Conservation (phyloP, 345 rosid genomes). For the Brassica incana region DNA sequence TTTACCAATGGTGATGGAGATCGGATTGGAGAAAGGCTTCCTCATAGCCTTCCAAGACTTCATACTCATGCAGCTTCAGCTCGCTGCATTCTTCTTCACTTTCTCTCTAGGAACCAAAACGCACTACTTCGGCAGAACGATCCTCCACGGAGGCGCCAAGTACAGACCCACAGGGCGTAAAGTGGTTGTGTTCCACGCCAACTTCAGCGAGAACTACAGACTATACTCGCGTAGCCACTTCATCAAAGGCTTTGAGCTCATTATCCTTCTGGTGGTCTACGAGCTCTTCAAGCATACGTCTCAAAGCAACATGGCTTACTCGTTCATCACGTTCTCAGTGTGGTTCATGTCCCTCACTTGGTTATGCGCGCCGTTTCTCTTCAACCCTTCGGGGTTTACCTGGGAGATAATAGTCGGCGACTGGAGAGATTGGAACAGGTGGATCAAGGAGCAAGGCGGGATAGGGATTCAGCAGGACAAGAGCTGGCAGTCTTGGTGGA, state of each 20-base stretch:
- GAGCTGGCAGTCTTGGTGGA: constrained; percentile 99
- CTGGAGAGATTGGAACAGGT: constrained; percentile 98
- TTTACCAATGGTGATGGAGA: constrained; percentile 98
- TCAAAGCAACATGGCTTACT: constrained; percentile 85
- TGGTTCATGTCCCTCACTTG: constrained; percentile 98
- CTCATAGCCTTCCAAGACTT: constrained; percentile 88
- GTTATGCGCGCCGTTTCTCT: constrained; percentile 92
- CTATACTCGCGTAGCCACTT: constrained; percentile 94
- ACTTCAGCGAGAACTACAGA: constrained; percentile 88
- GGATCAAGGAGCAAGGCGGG: constrained; percentile 95
- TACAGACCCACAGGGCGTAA: constrained; percentile 96
- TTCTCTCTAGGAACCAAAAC: constrained; percentile 92
- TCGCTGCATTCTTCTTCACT: constrained; percentile 95
- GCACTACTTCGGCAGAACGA: constrained; percentile 88
- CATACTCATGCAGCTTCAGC: constrained; percentile 93
- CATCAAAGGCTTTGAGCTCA: constrained; percentile 85
- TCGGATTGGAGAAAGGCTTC: constrained; percentile 94
- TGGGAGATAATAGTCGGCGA: constrained; percentile 93
- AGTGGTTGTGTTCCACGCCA: constrained; percentile 89
- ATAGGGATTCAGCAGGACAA: constrained; percentile 91
- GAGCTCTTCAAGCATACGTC: constrained; percentile 81
- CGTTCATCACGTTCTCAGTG: constrained; percentile 75
- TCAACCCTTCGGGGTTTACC: constrained; percentile 86
- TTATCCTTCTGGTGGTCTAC: constrained; percentile 74
- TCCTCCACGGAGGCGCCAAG: constrained; percentile 88